Conservation (phyloP, 345 rosid species). For the Triadica sebifera region DNA sequence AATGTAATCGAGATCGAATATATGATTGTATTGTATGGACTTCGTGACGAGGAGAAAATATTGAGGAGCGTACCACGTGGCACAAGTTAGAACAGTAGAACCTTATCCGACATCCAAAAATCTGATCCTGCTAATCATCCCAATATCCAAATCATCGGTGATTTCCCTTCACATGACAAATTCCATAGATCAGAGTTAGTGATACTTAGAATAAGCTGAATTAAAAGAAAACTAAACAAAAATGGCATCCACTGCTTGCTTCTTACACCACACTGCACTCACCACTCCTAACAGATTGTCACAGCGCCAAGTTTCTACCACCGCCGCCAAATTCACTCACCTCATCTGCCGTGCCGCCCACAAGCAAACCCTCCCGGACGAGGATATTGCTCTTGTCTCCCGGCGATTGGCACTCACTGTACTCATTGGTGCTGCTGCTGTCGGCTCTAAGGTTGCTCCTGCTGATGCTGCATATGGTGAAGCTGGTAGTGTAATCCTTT, state of each 20-base stretch:
- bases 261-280: constrained; percentile 65
- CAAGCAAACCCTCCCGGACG: constrained; percentile 41
- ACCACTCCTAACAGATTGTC: constrained; percentile 43
- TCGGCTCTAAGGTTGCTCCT: constrained; percentile 80
- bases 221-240: neutral
- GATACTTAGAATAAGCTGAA: no score
- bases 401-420: constrained; percentile 81
- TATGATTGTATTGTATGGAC: no score
- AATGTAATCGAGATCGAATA: no score
- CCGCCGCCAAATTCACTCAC: constrained; percentile 48
- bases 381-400: constrained; percentile 39
- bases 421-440: constrained; percentile 73
- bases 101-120: constrained; percentile 60
- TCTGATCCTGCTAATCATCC: constrained; percentile 37
- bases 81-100: constrained; percentile 33
- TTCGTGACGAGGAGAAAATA: no score
- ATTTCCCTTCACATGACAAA: constrained; percentile 33
- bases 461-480: constrained; percentile 98
- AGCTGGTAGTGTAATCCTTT: constrained; percentile 47
- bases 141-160: constrained; percentile 49
- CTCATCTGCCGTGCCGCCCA: constrained; percentile 71
- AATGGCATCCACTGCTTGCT: constrained; percentile 74
- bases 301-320: constrained; percentile 29
- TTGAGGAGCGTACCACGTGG: constrained; percentile 31
- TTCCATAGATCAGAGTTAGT: no score